Evolutionary conservation across 257 asterid genomes (phyloP).

Genomic region (Lantana camara): DNA sequence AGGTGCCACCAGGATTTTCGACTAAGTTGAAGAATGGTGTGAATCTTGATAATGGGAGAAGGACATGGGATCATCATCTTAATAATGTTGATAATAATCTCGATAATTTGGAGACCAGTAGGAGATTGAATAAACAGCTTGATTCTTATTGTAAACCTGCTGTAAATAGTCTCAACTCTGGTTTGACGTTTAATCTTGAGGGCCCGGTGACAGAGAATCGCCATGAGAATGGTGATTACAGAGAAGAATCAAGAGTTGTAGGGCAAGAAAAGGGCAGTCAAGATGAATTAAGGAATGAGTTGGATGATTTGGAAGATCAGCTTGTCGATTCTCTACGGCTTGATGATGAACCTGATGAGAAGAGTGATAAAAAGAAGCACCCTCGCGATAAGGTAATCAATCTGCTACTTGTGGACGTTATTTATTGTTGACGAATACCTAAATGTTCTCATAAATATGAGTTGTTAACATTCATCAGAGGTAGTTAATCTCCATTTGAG

Average conservation of each 20-base stretch:
- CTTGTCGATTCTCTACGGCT: constrained; percentile 42
- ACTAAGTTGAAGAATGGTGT: constrained; percentile 32
- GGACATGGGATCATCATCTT: too few relatives aligned
- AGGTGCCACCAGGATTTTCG: constrained; percentile 43
- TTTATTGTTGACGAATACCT: too few relatives aligned
- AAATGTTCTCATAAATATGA: too few relatives aligned
- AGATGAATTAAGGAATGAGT: constrained; percentile 16
- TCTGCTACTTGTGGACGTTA: too few relatives aligned
- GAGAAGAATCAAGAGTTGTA: too few relatives aligned
- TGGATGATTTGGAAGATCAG: constrained; percentile 50
- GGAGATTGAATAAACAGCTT: constrained; percentile 25
- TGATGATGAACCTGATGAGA: constrained; percentile 45
- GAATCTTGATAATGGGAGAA: not conserved
- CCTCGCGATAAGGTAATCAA: not conserved
- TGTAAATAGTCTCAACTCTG: constrained; percentile 10
- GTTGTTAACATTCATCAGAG: too few relatives aligned
- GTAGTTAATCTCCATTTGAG: too few relatives aligned
- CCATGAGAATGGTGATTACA: not conserved
- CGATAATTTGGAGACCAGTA: too few relatives aligned
- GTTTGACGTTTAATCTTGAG: constrained; percentile 37
- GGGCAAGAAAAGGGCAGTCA: too few relatives aligned
- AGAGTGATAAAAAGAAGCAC: constrained; percentile 40
- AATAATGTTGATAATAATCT: constrained; percentile 19
- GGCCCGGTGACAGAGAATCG: constrained; percentile 34
- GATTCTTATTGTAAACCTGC: constrained; percentile 36